phyloP scores from a whole-genome alignment of 1,284 basidiomycete genomes.

The Vanrija sp. region DNA sequence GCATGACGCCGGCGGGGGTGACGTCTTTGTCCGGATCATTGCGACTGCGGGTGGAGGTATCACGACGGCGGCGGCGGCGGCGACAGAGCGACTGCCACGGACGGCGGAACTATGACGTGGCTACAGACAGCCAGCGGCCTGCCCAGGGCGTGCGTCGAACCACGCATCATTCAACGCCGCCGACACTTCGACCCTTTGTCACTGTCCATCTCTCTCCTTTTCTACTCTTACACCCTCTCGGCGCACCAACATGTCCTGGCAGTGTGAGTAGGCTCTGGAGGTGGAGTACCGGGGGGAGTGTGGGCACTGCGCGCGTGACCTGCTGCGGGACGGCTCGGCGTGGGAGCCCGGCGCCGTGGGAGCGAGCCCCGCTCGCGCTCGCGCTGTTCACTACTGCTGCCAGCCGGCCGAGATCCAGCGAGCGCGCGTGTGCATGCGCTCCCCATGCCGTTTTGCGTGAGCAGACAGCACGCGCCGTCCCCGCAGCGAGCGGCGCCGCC shows the following conservation, averaged over 20 bases:
- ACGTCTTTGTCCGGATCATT: no score
- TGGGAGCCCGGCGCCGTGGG: not conserved
- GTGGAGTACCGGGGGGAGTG: no score
- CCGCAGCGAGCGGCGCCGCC: not conserved
- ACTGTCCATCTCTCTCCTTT: not conserved
- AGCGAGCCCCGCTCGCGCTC: not conserved
- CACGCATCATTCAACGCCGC: not conserved
- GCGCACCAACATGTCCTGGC: conserved; percentile 17
- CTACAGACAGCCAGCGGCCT: not conserved
- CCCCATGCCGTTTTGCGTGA: not conserved
- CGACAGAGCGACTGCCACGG: not conserved
- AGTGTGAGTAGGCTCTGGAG: conserved; percentile 11
- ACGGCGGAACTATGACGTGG: conserved; percentile 2
- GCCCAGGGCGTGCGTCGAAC: not conserved
- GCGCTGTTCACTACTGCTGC: no score
- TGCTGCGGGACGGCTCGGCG: not conserved
- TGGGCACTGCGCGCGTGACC: not conserved
- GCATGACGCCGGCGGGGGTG: no score
- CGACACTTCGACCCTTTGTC: not conserved
- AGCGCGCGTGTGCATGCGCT: no score
- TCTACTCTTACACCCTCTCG: not conserved
- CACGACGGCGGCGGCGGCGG: no score
- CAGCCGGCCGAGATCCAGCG: no score
- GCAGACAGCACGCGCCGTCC: not conserved
- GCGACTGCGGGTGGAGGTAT: no score